Evolutionary conservation across 2,329 filamentous ascomycete genomes (phyloP).

Genomic region (Trichoderma cornu-damae): DNA sequence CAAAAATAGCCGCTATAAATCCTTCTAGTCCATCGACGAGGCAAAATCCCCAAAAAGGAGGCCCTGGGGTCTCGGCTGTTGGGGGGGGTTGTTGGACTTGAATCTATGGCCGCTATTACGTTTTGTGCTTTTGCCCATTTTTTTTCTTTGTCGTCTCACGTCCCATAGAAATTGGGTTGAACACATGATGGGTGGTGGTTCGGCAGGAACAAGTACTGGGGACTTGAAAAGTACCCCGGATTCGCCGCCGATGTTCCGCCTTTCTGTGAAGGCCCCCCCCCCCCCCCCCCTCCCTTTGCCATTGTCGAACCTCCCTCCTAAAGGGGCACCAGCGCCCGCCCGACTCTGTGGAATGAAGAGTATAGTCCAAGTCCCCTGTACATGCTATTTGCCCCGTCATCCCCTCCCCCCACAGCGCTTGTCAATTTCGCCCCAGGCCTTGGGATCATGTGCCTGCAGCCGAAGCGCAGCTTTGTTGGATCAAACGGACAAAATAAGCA

Average conservation of each 20-base stretch:
- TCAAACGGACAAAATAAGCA: slow-evolving; percentile 13
- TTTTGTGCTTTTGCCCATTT: slow-evolving; percentile 7
- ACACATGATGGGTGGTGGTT: slow-evolving; percentile 18
- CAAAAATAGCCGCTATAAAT: too few species aligned
- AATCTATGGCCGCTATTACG: slow-evolving; percentile 5
- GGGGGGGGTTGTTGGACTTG: neutral
- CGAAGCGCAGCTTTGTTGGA: slow-evolving; percentile 11
- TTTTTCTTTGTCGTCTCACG: neutral
- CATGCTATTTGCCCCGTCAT: slow-evolving; percentile 1
- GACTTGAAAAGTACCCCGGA: slow-evolving; percentile 14
- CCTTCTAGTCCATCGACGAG: slow-evolving; percentile 3
- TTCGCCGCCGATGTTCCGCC: slow-evolving; percentile 15
- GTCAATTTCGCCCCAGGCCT: slow-evolving; percentile 13
- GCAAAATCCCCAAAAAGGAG: neutral
- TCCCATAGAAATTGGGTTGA: slow-evolving; percentile 15
- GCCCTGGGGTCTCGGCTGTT: slow-evolving; percentile 12
- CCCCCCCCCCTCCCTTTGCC: too few species aligned
- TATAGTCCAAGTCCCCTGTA: slow-evolving; percentile 10
- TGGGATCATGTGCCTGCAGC: slow-evolving; percentile 18
- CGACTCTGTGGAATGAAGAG: neutral
- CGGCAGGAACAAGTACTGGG: slow-evolving; percentile 2
- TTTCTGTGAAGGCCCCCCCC: neutral
- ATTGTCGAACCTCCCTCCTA: slow-evolving; percentile 4
- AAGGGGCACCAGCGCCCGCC: neutral
- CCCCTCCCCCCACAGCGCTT: slow-evolving; percentile 13